These are phyloP conservation scores for Prunus persica DNA, from an alignment of 306 rosid genomes.

Conservation along the genomic window DNA sequence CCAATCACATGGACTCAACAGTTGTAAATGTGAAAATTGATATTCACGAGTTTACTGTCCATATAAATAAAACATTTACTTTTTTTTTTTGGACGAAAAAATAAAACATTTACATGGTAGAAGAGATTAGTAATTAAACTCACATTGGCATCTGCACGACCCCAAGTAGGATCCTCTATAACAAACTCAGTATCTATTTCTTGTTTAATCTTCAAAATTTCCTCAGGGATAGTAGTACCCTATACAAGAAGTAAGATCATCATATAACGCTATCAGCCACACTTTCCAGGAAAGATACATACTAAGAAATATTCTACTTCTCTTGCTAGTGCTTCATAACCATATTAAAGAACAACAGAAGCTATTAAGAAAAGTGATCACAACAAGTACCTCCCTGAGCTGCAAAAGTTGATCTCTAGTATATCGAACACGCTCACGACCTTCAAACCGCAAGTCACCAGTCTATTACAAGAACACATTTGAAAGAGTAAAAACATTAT, in stretches of 20 bases:
- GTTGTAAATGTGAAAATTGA: background rate
- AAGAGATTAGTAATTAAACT: constrained; percentile 10
- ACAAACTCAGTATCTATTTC: constrained; percentile 35
- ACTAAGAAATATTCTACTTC: background rate
- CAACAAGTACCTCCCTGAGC: constrained; percentile 30
- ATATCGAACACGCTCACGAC: constrained; percentile 31
- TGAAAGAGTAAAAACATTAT: background rate
- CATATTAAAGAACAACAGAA: background rate
- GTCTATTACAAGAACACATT: constrained; percentile 13
- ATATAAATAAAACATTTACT: background rate
- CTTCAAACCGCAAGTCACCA: constrained; percentile 40
- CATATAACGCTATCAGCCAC: background rate
- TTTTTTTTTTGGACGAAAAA: too few species aligned
- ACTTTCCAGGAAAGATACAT: background rate
- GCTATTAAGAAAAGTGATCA: background rate
- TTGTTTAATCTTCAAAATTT: constrained; percentile 35
- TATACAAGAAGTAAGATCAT: background rate
- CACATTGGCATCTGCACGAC: constrained; percentile 29
- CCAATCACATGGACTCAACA: background rate
- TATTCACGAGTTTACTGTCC: background rate
- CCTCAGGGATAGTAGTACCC: constrained; percentile 31
- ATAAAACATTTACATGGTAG: background rate
- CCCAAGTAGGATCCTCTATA: constrained; percentile 39
- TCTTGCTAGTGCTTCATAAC: background rate
- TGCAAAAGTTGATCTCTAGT: constrained; percentile 39